These are phyloP conservation scores for Tolypocladium album DNA, from an alignment of 2,329 filamentous ascomycete genomes.

Conservation along the genomic window DNA sequence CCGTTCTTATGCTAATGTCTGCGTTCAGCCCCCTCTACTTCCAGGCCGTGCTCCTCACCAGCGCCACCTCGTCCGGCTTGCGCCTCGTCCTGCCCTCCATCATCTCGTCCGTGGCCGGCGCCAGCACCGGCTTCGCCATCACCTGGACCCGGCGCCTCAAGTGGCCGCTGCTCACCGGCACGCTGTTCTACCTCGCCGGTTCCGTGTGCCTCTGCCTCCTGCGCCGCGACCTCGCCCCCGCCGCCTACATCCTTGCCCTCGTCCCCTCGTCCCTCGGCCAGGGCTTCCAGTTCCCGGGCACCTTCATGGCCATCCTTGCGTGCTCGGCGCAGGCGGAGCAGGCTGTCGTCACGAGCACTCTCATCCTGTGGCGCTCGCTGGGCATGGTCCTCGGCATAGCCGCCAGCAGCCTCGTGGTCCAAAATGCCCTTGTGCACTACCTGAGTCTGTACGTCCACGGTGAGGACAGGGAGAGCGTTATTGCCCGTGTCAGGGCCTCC, in stretches of 20 bases:
- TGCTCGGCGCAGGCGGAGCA: constrained; percentile 49
- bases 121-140: constrained; percentile 51
- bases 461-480: constrained; percentile 43
- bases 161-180: constrained; percentile 44
- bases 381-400: constrained; percentile 68
- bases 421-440: constrained; percentile 55
- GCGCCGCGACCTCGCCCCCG: constrained; percentile 37
- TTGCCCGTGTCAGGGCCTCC: constrained; percentile 39
- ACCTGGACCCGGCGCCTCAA: constrained; percentile 49
- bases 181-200: constrained; percentile 36
- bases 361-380: constrained; percentile 61
- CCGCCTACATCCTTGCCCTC: constrained; percentile 44
- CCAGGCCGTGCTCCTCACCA: constrained; percentile 61
- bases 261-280: constrained; percentile 46
- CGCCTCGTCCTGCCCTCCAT: constrained; percentile 55
- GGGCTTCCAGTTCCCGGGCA: constrained; percentile 54
- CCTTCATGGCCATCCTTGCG: constrained; percentile 53
- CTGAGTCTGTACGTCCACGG: constrained; percentile 49
- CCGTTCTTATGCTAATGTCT: not conserved
- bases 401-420: constrained; percentile 58
- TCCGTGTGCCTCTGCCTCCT: constrained; percentile 38
- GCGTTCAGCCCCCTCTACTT: constrained; percentile 56
- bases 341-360: constrained; percentile 58
- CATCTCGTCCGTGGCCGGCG: constrained; percentile 42
- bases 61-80: constrained; percentile 61